These are phyloP conservation scores for Mycena albidolilacea DNA, from an alignment of 768 basidiomycete genomes.

Conservation along the genomic window DNA sequence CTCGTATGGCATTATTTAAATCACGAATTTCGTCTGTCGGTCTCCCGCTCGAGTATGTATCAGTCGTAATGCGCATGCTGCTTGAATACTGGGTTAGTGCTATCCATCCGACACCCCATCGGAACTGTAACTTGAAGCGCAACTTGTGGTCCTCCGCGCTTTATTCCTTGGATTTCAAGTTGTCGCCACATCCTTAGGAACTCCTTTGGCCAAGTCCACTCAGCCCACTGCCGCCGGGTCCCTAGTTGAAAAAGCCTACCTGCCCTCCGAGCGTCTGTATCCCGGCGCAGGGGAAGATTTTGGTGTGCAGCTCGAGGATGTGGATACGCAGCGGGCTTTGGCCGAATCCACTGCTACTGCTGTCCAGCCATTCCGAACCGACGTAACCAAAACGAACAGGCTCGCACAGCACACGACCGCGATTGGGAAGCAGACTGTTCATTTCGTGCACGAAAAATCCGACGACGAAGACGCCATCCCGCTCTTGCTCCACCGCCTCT, in stretches of 20 bases:
- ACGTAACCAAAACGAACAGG: constrained; percentile 18
- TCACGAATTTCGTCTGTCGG: too few relatives aligned
- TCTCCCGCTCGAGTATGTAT: too few relatives aligned
- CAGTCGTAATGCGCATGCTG: too few relatives aligned
- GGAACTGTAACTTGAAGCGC: neutral
- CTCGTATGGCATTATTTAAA: too few relatives aligned
- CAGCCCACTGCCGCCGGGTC: too few relatives aligned
- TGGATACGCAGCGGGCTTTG: constrained; percentile 16
- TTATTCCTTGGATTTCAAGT: neutral
- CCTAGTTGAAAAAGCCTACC: constrained; percentile 20
- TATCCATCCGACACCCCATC: neutral
- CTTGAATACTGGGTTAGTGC: neutral
- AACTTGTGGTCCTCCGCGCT: constrained; percentile 3
- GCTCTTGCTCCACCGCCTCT: neutral
- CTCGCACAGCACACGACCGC: constrained; percentile 33
- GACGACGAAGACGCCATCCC: constrained; percentile 26
- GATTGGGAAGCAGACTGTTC: constrained; percentile 35
- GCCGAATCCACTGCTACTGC: neutral
- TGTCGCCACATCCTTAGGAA: neutral
- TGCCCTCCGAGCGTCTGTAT: constrained; percentile 15
- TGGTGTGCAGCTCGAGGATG: constrained; percentile 19
- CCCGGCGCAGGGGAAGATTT: neutral
- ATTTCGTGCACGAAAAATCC: constrained; percentile 35
- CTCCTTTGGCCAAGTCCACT: neutral
- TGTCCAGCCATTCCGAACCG: constrained; percentile 16